Base-by-base conservation (phyloP, 495 filamentous ascomycete genomes). In the Aspergillus cristatus region DNA sequence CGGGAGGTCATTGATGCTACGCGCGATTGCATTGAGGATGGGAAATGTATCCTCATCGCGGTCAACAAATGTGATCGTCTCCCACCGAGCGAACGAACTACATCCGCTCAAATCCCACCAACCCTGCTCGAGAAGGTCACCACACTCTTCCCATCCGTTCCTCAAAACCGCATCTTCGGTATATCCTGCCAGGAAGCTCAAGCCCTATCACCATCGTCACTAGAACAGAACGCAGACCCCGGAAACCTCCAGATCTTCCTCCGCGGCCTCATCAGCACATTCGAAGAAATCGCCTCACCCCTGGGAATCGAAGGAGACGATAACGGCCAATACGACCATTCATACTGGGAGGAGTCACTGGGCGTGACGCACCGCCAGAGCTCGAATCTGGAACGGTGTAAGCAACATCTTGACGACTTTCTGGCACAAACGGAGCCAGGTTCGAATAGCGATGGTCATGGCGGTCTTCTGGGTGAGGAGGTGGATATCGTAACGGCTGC, bases 401-500 rank as follows among this genome's bases (percentile, higher is more conserved):
- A 77, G 13, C 50, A 58, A 16, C 75, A 84, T 47, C 71, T 97
- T 0, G 70, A 81, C 20, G 69, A 68, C 18, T 97, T 94, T 54
- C 60, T 89, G 14, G 51, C 38, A 17, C 54, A 67, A 38, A 48
- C 57, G 3, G 4, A 24, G 20, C 20, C 20, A 24, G 17, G n/a
- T 32, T 22, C 15, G 25, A 7, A 37, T 12, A 28, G 32, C 16
- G 44, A 42, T 30, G 55, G 54, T 11, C 61, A 68, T 39, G 65
- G 67, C 20, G 41, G 28, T 12, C 45, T 43, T 10, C 41, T 44
- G 2, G 70, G 70, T 10, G 55, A 47, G 7, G 71, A 76, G 0
- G 45, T 75, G 14, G 89, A 97, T 53, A 78, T 97, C n/a, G 93
- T 96, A 3, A 67, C 89, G 32, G 89, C 87, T n/a, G 93, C 91